Conservation (phyloP, 306 rosid genomes). For the Pterocarpus santalinus region DNA sequence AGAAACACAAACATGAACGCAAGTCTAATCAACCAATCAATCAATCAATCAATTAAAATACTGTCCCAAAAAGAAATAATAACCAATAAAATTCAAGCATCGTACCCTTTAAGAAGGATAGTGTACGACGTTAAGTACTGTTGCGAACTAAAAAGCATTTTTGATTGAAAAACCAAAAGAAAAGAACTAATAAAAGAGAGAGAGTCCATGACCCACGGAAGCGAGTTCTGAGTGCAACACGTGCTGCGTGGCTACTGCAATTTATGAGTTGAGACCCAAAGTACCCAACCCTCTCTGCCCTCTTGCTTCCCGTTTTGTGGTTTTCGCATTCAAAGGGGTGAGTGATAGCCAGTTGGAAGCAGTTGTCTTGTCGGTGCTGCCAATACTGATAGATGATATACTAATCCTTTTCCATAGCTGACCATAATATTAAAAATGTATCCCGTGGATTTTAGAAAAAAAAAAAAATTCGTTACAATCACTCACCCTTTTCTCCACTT, state of each 20-base stretch:
- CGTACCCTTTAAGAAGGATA: not conserved
- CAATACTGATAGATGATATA: not conserved
- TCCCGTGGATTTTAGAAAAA: too few species aligned
- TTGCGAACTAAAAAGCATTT: not conserved
- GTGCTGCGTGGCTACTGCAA: not conserved
- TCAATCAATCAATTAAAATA: not conserved
- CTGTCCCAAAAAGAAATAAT: not conserved
- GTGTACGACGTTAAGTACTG: not conserved
- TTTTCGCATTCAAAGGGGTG: conserved; percentile 1
- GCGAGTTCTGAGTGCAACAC: conserved; percentile 1
- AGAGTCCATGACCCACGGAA: not conserved
- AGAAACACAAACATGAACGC: not conserved
- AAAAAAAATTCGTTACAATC: too few species aligned
- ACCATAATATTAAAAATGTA: too few species aligned
- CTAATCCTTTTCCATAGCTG: too few species aligned
- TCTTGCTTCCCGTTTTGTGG: not conserved
- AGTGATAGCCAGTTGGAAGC: conserved; percentile 31
- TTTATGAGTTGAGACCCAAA: not conserved
- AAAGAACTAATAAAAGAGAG: not conserved
- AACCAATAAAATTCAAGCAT: not conserved
- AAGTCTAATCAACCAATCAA: not conserved
- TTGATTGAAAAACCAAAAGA: not conserved
- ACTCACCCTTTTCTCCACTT: too few species aligned
- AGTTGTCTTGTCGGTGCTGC: conserved; percentile 29
- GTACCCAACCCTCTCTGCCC: not conserved